Evolutionary conservation across 208 protist species (phyloP), one percentile per base, ranked within the genome.

Genomic region (Plasmodiophora brassicae): DNA sequence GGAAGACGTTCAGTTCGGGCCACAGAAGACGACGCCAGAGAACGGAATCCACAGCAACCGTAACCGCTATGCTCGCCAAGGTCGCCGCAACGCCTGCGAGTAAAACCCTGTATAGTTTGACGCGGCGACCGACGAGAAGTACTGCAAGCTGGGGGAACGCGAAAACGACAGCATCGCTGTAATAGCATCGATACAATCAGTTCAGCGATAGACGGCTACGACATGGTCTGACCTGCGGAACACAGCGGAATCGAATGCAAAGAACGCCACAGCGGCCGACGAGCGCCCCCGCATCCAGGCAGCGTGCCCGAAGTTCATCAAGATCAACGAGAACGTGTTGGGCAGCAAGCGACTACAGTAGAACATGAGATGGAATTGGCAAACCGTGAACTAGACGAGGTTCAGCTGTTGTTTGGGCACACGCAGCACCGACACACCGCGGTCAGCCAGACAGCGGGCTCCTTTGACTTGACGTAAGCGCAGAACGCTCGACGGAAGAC

Each of bases 1-100:
- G 20, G 44, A 88, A 39, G 20, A 88, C 86, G 39, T 87, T 85
- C 32, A 54, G 28, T 78, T 88, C 86, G 32, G 86, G 86, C 86
- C 86, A 88, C 32, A 88, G 22, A 8, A 85, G 43, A 14, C 85
- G 35, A 25, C 46, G 10, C 86, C 86, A 88, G 43, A 88, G 38
- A 36, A 88, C 39, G 14, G 84, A 85, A 39, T 88, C 86, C 20
- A 88, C 78, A 8, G 32, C 14, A 38, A 41, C n/a, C 25, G 50
- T 57, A 25, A 57, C 25, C 14, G 50, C 14, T 28, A 25, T 25
- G 50, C 50, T 57, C 50, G 25, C 50, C 14, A 57, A 28, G 20
- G 50, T 57, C 14, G 50, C 50, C 50, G 50, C 50, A 57, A 57
- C 25, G 14, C 50, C 50, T 25, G 25, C 50, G 25, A 25, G 14